phyloP scores from a whole-genome alignment of 805 yeast genomes.

The Lipomyces mesembrius region DNA sequence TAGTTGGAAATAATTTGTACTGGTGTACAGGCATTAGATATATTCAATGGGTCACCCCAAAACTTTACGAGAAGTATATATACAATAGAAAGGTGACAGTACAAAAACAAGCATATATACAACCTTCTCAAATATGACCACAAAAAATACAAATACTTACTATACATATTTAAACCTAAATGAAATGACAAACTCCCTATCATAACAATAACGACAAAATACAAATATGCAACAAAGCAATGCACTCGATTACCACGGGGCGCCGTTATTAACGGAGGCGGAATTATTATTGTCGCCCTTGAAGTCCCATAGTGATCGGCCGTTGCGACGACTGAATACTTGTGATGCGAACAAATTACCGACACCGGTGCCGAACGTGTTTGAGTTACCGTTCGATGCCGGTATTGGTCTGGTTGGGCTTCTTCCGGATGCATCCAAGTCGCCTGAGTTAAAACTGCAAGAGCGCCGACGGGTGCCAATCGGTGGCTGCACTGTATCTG shows the following conservation, averaged over 20 bases:
- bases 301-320: constrained; percentile 30
- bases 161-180: not conserved
- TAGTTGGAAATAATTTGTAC: not conserved
- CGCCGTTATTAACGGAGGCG: not conserved
- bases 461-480: constrained; percentile 31
- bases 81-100: not conserved
- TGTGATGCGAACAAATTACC: constrained; percentile 26
- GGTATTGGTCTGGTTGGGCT: not conserved
- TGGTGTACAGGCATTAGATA: not conserved
- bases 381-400: not conserved
- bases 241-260: not conserved
- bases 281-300: constrained; percentile 10
- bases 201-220: not conserved
- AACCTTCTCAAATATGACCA: not conserved
- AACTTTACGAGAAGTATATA: not conserved
- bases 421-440: not conserved
- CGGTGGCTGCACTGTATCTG: constrained; percentile 18
- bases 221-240: not conserved
- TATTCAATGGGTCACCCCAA: not conserved
- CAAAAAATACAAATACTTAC: not conserved
- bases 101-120: not conserved
- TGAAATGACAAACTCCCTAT: not conserved
- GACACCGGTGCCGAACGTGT: constrained; percentile 21
- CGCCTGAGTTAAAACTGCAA: constrained; percentile 15
- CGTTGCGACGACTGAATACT: constrained; percentile 24